Base-by-base conservation (phyloP, 192 early-diverging fungal genomes). In the Backusella liffmaniae region DNA sequence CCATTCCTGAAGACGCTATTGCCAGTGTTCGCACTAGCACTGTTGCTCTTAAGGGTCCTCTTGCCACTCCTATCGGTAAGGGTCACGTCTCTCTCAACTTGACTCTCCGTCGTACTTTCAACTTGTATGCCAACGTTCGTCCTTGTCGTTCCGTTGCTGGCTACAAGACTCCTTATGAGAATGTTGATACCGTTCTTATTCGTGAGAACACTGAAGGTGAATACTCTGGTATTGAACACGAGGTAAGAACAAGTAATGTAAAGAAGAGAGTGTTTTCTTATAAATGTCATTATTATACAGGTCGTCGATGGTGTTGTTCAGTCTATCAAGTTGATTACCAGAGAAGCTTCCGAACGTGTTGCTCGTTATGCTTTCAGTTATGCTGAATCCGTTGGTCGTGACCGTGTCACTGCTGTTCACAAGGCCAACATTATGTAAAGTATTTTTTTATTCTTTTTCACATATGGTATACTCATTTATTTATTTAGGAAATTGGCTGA, bases 201-300 rank as follows among this genome's bases (percentile, higher is more conserved):
- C 95, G 98, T 83, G 98, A 99, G 85, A 99, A 99, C 92, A 99
- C 98, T 23, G 98, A 99, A 87, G 98, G 98, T 77, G 98, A 99
- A 87, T 99, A 99, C 90, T 97, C 95, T 81, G 98, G 98, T 46
- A 98, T 99, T 80, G 97, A 99, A 87, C 96, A 98, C 86, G 90
- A 89, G 77, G 88, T 89, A 79, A 73, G 53, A 29, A 62, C 4
- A 56, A 29, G 26, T 29, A 21, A 75, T 18, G 1, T 42, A 56
- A 23, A 9, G 6, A 77, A 36, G 23, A 32, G 59, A n/a, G 29
- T 21, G 13, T 35, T 4, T n/a, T 26, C 51, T 77, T 6, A 67
- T 67, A 18, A 72, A 90, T 82, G 12, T 13, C 10, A 23, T 53
- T 21, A 6, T 29, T 62, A 12, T 4, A 29, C 29, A 62, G 56